Evolutionary conservation across 2,329 filamentous ascomycete species (phyloP).

Genomic region (Ascochyta lentis): DNA sequence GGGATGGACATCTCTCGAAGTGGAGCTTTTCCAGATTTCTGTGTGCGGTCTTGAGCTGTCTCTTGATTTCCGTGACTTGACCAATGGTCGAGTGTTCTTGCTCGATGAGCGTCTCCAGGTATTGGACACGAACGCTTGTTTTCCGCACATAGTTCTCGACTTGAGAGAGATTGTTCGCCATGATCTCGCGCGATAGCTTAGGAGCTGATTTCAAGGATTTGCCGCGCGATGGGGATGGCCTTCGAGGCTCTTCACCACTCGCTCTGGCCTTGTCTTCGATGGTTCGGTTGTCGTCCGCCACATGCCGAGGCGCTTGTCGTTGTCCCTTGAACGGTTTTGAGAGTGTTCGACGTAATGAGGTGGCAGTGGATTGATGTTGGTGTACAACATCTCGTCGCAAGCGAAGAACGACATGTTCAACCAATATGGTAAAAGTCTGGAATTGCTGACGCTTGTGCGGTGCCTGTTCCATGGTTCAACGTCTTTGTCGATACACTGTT

Average conservation of each 20-base stretch:
- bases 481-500: constrained; percentile 1
- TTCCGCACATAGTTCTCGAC: constrained; percentile 20
- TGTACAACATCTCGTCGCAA: constrained; percentile 13
- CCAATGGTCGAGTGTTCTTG: constrained; percentile 19
- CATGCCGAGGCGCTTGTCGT: constrained; percentile 3
- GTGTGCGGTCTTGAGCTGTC: constrained; percentile 27
- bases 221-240: neutral
- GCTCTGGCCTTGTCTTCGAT: neutral
- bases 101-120: constrained; percentile 24
- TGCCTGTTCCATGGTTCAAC: constrained; percentile 18
- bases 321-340: constrained; percentile 15
- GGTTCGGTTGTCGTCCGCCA: neutral
- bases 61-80: constrained; percentile 30
- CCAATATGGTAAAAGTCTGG: constrained; percentile 15
- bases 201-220: constrained; percentile 3
- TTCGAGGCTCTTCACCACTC: neutral
- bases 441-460: constrained; percentile 18
- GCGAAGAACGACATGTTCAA: constrained; percentile 18
- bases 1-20: constrained; percentile 12
- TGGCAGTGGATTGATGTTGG: constrained; percentile 7
- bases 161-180: constrained; percentile 14
- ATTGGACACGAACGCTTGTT: constrained; percentile 22
- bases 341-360: constrained; percentile 8
- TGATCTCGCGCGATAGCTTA: constrained; percentile 15
- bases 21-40: constrained; percentile 31